Evolutionary conservation across 2,329 filamentous ascomycete species (phyloP).

Genomic region (Chrysosphaeria jannelii): DNA sequence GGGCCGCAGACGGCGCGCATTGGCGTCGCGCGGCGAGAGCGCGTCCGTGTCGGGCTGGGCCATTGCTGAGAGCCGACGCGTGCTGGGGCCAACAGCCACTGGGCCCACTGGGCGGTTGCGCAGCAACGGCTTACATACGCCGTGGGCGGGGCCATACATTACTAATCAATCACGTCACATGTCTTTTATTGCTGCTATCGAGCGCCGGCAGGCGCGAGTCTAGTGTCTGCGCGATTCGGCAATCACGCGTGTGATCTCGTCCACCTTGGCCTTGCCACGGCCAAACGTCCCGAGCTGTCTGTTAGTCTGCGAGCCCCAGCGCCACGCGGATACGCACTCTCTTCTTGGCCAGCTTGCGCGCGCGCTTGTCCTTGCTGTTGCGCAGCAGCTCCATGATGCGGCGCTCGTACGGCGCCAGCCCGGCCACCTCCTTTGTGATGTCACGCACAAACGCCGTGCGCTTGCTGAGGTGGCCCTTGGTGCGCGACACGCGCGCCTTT

Average conservation of each 20-base stretch:
- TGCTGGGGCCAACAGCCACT: no score
- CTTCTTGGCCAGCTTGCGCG: constrained; percentile 98
- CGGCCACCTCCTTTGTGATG: constrained; percentile 94
- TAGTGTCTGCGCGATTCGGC: constrained; percentile 63
- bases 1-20: constrained; percentile 21
- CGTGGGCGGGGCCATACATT: no score
- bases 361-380: constrained; percentile 98
- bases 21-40: constrained; percentile 32
- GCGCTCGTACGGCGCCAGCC: constrained; percentile 86
- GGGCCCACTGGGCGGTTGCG: no score
- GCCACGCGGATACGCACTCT: constrained; percentile 47
- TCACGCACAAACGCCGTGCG: constrained; percentile 89
- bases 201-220: no score
- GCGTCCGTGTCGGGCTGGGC: constrained; percentile 33
- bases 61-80: no score
- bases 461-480: constrained; percentile 92
- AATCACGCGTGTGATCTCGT: constrained; percentile 95
- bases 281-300: constrained; percentile 96
- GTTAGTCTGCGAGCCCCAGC: no score
- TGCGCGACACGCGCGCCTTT: constrained; percentile 54
- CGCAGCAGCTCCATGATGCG: constrained; percentile 96
- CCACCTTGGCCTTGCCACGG: constrained; percentile 98
- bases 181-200: no score
- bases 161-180: no score
- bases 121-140: no score